These are phyloP conservation scores for Tuber aestivum DNA, from an alignment of 495 filamentous ascomycete species.

Conservation along the genomic window DNA sequence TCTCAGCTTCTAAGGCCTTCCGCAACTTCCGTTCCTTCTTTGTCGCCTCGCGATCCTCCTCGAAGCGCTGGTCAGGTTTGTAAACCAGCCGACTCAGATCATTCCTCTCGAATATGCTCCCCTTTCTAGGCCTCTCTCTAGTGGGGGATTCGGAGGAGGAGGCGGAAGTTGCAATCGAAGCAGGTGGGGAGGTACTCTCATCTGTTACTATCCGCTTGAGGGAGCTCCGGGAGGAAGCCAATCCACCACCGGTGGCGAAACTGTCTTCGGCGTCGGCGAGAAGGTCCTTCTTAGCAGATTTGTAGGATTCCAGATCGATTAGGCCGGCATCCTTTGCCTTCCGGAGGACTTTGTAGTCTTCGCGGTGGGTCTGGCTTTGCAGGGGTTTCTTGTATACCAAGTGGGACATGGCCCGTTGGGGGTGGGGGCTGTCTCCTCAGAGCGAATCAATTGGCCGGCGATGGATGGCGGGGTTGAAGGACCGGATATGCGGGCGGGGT, in stretches of 20 bases:
- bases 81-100: slow-evolving; percentile 31
- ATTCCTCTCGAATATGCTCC: slow-evolving; percentile 36
- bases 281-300: slow-evolving; percentile 27
- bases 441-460: not conserved
- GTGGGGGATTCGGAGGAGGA: slow-evolving; percentile 9
- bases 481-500: not conserved
- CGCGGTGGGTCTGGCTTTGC: slow-evolving; percentile 27
- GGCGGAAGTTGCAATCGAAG: slow-evolving; percentile 6
- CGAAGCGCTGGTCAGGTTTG: slow-evolving; percentile 25
- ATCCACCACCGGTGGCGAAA: not conserved
- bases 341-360: slow-evolving; percentile 33
- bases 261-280: slow-evolving; percentile 1
- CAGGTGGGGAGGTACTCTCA: slow-evolving; percentile 5
- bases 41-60: slow-evolving; percentile 15
- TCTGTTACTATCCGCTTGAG: not conserved
- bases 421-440: not conserved
- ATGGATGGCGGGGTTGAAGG: not conserved
- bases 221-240: not conserved
- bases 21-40: slow-evolving; percentile 19
- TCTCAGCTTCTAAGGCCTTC: slow-evolving; percentile 22
- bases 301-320: slow-evolving; percentile 26
- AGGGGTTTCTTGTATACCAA: slow-evolving; percentile 40
- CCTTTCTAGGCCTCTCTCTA: slow-evolving; percentile 21
- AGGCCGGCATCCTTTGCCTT: slow-evolving; percentile 18
- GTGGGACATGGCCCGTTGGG: slow-evolving; percentile 32